phyloP scores from a whole-genome alignment of 148 eudicot species.

The Dysphania ambrosioides region DNA sequence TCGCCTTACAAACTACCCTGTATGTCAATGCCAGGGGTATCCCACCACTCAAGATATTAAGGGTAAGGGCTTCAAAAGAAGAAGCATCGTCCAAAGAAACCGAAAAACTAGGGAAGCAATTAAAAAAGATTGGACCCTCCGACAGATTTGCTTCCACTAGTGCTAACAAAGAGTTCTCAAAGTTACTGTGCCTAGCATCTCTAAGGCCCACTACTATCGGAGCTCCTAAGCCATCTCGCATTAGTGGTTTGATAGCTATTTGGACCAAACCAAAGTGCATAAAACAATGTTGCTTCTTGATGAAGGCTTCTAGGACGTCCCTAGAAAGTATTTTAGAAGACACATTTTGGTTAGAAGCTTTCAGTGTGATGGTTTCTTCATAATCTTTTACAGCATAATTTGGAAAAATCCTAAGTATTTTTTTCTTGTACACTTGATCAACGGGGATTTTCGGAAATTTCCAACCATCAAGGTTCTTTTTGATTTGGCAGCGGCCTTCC shows the following conservation, averaged over 20 bases:
- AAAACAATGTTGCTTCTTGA: neutral
- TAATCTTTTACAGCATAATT: too few species aligned
- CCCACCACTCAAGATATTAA: neutral
- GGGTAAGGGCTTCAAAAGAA: neutral
- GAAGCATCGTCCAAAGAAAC: conserved; percentile 3
- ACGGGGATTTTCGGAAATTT: too few species aligned
- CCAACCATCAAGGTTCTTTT: too few species aligned
- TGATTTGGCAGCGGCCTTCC: too few species aligned
- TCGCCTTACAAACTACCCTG: conserved; percentile 9
- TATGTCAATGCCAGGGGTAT: conserved; percentile 1
- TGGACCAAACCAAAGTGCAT: conserved; percentile 10
- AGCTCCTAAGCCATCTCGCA: conserved; percentile 8
- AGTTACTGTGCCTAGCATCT: neutral
- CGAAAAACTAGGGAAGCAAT: conserved; percentile 1
- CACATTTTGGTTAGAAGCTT: neutral
- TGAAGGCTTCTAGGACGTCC: neutral
- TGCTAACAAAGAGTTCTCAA: neutral
- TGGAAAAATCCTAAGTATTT: too few species aligned
- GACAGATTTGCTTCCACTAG: neutral
- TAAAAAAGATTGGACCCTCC: neutral
- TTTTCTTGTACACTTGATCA: too few species aligned
- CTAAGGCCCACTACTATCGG: neutral
- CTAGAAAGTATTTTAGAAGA: neutral
- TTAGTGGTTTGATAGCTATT: conserved; percentile 3
- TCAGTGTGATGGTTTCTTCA: too few species aligned